Base-by-base conservation (phyloP, 2,329 filamentous ascomycete genomes). In the Apiospora arundinis region DNA sequence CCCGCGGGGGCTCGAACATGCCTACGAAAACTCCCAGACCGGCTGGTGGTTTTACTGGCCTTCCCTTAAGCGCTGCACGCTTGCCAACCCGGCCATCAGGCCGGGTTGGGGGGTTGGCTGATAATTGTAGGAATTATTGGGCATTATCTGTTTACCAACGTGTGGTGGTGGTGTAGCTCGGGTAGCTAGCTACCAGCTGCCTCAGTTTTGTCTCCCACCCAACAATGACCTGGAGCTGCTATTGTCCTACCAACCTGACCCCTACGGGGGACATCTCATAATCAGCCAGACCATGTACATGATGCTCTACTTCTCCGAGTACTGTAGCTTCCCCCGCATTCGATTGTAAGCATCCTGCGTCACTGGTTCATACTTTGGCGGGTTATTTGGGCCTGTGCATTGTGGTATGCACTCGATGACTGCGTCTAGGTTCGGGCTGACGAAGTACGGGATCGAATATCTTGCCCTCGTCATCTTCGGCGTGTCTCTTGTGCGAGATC, bases 401-500 rank as follows among this genome's bases (percentile, higher is more conserved):
- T 83, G 83, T 0, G 84, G 81, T 65, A 90, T 81, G 74, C 86
- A 88, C 74, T 88, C 85, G 69, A 91, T 86, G 11, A 86, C 78
- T 4, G 83, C 80, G 60, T 85, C 81, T 2, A 83, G 80, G 73
- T 89, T 85, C 0, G 88, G 86, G 7, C 82, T 79, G 44, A 90
- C 82, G 70, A 91, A 91, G 75, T 90, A 91, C 0, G 88, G 88
- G 69, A 91, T 90, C 11, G 89, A 90, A 73, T 88, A 91, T 18
- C 89, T 80, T 25, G 84, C 82, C 44, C 81, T 79, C 2, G 86
- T 88, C 81, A 88, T 84, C 23, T 82, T 78, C 72, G 84, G 80
- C 9, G 28, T 23, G 21, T 18, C 9, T 12, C 12, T 18, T 40
- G 18, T n/a, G 40, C 32, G 56, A 40, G 56, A 63, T 11, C 18